phyloP scores from a whole-genome alignment of 257 asterid genomes.

The Solanum clarkiae region DNA sequence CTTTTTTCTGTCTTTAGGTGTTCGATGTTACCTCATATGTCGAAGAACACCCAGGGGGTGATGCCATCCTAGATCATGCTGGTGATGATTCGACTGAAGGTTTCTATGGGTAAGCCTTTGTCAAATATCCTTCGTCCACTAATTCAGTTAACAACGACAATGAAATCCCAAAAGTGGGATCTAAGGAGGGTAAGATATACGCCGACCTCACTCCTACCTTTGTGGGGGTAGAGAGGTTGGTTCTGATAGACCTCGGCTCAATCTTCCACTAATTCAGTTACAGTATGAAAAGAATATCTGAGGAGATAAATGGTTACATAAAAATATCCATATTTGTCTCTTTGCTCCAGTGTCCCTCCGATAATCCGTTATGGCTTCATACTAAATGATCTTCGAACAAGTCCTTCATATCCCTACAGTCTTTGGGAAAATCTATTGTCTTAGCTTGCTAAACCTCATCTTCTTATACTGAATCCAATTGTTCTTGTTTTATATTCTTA shows the following conservation, averaged over 20 bases:
- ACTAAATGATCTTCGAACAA: not conserved
- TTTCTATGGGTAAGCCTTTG: conserved; percentile 52
- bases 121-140: not conserved
- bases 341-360: not conserved
- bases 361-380: not conserved
- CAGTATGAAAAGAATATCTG: not conserved
- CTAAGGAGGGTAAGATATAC: not conserved
- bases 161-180: not conserved
- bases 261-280: not conserved
- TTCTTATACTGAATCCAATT: not conserved
- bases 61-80: conserved; percentile 81
- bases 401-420: not conserved
- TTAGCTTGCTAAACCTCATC: not conserved
- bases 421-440: not conserved
- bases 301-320: not conserved
- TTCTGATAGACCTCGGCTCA: not conserved
- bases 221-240: not conserved
- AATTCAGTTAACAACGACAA: not conserved
- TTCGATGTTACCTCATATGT: conserved; percentile 88
- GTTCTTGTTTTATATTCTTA: not conserved
- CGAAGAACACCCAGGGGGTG: conserved; percentile 99
- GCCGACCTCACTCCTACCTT: not conserved
- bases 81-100: conserved; percentile 95
- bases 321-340: not conserved
- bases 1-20: conserved; percentile 30